Base-by-base conservation (phyloP, 768 basidiomycete genomes). In the Collybia sp. region DNA sequence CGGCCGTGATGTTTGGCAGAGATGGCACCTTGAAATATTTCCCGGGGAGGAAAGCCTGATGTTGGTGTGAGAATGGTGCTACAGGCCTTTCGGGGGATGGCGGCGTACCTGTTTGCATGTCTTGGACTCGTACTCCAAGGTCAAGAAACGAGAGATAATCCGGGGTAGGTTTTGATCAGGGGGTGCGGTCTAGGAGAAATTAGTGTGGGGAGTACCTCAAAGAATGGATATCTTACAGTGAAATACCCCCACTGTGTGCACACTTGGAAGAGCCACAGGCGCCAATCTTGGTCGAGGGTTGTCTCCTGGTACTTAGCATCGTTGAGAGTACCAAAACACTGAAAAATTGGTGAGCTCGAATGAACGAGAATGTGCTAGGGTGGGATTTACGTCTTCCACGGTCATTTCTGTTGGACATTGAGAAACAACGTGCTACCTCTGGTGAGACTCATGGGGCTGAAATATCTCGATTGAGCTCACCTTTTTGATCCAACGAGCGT, bases 191-290 rank as follows among this genome's bases (percentile, higher is more conserved):
- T 91, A 36, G 12, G 31, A 13, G 20, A 30, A 18, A 31, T 13
- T 16, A 20, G 8, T 17, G 47, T 17, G n/a, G 6, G 19, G 12
- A 20, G 31, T 12, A 40, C 20, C 19, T 36, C 15, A 41, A 1
- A 12, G 30, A 37, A 45, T 19, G 45, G 35, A 40, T 30, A 17
- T 58, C 79, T 30, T 54, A 88, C 90, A 25, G 75, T 82, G 61
- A 95, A 93, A 64, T 91, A 99, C 2, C 93, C 95, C 95, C 95
- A 97, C 57, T 95, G 80, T 0, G 90, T 93, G 70, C 92, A 93
- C 43, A 92, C 88, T 66, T 91, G 93, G 75, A 92, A 95, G 5
- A 72, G 53, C 94, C 94, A 97, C 11, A 85, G 66, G 35, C 91
- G 76, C 94, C 94, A 97, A 4, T 74, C 76, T 55, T 90, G 78